Evolutionary conservation across 352 stramenopile species (phyloP).

Genomic region (Pythium diclinum): DNA sequence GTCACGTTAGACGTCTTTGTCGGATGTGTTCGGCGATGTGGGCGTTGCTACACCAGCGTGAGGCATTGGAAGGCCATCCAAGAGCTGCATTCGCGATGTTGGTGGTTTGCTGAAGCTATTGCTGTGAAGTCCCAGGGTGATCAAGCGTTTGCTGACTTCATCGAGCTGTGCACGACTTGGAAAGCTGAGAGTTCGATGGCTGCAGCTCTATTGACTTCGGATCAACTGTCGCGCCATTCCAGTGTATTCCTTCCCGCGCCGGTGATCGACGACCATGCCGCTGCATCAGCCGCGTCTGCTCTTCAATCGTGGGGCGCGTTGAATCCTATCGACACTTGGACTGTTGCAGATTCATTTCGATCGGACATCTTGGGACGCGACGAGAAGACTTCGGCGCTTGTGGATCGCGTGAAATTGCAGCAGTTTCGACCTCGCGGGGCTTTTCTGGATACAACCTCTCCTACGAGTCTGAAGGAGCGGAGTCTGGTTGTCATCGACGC

Average conservation of each 20-base stretch:
- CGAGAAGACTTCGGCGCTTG: not conserved
- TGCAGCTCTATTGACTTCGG: not conserved
- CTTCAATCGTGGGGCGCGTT: conserved; percentile 20
- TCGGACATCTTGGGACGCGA: not conserved
- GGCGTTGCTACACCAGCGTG: conserved; percentile 13
- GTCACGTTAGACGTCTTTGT: conserved; percentile 15
- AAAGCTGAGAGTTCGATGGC: conserved; percentile 9
- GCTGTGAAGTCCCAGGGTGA: not conserved
- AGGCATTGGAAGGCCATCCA: conserved; percentile 12
- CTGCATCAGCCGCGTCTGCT: not conserved
- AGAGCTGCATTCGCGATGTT: conserved; percentile 10
- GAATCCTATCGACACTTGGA: conserved; percentile 7
- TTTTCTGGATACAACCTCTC: conserved; percentile 9
- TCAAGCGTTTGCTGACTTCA: not conserved
- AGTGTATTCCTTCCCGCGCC: not conserved
- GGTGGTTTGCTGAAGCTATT: conserved; percentile 13
- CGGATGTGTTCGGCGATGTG: conserved; percentile 17
- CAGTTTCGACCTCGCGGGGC: conserved; percentile 9
- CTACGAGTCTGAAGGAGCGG: not conserved
- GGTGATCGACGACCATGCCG: not conserved
- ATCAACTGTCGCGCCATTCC: not conserved
- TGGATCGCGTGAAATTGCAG: conserved; percentile 1
- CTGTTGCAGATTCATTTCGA: not conserved
- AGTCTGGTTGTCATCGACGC: conserved; percentile 7
- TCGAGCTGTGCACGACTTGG: conserved; percentile 18